Base-by-base conservation (phyloP, 305 asterid genomes). In the Fraxinus platypoda region DNA sequence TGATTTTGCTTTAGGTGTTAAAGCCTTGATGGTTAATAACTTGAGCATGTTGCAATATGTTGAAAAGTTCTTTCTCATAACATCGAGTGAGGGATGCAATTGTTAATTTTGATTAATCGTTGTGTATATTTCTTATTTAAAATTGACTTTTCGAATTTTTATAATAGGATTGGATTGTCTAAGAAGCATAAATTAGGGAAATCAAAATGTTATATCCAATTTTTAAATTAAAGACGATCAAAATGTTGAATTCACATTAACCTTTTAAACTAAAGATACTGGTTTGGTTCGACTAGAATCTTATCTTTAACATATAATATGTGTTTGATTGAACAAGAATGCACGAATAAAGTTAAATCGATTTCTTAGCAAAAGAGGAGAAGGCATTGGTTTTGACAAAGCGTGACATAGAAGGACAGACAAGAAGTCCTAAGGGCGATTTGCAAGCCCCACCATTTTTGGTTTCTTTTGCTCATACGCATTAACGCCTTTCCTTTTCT, bases 391-490 rank as follows among this genome's bases (percentile, higher is more conserved):
- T 15, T 23, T 38, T 37, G 43, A 43, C 71, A n/a, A 70, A 62
- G 34, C 43, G 33, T 41, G 49, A 30, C 34, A 68, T 35, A 23
- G 33, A 35, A 37, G 43, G 64, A 31, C 52, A 54, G 6, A 35
- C 74, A 23, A 6, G 25, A 46, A 79, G 25, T 26, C 70, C 17
- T 26, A 38, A 41, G 31, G 38, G 23, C 26, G 19, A 71, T 28
- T 13, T 6, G 43, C 19, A 80, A 72, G 25, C 6, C 83, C 87
- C 83, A 84, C 85, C 19, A 31, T 46, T 31, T 75, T 76, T 70
- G 83, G 52, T 68, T 23, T 78, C 78, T 71, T 26, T 78, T 78
- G 41, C 59, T 15, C 75, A 79, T 73, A n/a, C 4, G 0, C 74
- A 54, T 31, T 59, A 54, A 54, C 28, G 34, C n/a, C 73, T 64